Evolutionary conservation across 345 rosid genomes (phyloP), one percentile per base, ranked within the genome.

Genomic region (Mallotus nudiflorus): DNA sequence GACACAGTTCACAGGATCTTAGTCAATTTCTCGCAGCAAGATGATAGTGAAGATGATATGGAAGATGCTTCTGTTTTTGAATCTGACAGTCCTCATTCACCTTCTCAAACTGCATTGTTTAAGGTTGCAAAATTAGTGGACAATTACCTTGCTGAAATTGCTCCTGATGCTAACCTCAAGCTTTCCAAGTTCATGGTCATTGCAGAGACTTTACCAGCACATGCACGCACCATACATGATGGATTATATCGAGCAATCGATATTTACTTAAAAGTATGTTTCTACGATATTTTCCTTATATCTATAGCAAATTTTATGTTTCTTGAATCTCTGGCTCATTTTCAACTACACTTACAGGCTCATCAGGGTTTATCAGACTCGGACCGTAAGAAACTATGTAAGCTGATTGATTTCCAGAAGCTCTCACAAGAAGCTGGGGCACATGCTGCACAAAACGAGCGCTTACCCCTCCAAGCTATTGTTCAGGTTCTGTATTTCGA

Each of bases 351-450:
- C 16, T 18, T 68, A 65, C 81, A 94, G 98, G 89, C 96, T 62
- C 97, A 91, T 85, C 91, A 81, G 71, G 83, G 81, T 57, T 75
- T 89, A 78, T 71, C 86, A 40, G 98, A 94, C 67, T 80, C 86
- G 16, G 98, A 94, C 83, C 86, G 81, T 89, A 91, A 90, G 86
- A 87, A 77, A 84, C 83, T 91, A 2, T 84, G 88, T 72, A 94
- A 90, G 74, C 78, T 88, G 76, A 84, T 94, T 0, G 97, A 94
- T 79, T 94, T 91, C 80, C 97, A 94, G 77, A 94, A 94, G 87
- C 96, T 94, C 63, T 91, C 98, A 14, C 96, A 86, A 78, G 98
- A 94, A 67, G 97, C 93, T 1, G 97, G 98, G n/a, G 92, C 97
- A 12, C 98, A 94, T 59, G 98, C 98, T 49, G 96, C 98, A 0